Evolutionary conservation across 345 rosid species (phyloP).

Genomic region (Populus tremula): DNA sequence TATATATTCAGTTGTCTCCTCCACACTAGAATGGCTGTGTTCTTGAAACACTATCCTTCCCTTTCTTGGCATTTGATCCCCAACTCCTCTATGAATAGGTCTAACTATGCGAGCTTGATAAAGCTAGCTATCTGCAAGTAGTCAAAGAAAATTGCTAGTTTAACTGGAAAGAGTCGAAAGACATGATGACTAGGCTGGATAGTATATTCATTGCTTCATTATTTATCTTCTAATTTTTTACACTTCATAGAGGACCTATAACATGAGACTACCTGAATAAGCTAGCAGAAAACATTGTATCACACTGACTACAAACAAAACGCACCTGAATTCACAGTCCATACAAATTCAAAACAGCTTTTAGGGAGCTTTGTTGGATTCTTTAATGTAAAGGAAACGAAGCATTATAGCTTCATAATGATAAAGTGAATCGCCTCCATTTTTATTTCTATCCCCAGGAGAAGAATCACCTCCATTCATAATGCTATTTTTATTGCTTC

Average conservation of each 20-base stretch:
- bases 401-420: neutral
- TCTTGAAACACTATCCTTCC: no score
- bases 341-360: neutral
- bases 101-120: no score
- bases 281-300: neutral
- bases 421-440: slow-evolving; percentile 42
- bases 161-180: no score
- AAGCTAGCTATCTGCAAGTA: no score
- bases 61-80: no score
- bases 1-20: no score
- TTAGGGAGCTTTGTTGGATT: neutral
- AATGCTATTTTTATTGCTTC: no score
- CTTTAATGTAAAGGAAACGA: neutral
- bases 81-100: no score
- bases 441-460: slow-evolving; percentile 13
- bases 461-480: no score
- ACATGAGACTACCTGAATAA: neutral
- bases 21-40: no score
- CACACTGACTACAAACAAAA: neutral
- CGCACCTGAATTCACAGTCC: neutral
- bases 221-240: no score
- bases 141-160: no score
- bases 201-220: slow-evolving; percentile 23
- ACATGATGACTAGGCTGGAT: neutral
- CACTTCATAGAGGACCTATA: neutral